Evolutionary conservation across 2,329 filamentous ascomycete species (phyloP), one percentile per base, ranked within the genome.

Genomic region (Aspergillus texensis): DNA sequence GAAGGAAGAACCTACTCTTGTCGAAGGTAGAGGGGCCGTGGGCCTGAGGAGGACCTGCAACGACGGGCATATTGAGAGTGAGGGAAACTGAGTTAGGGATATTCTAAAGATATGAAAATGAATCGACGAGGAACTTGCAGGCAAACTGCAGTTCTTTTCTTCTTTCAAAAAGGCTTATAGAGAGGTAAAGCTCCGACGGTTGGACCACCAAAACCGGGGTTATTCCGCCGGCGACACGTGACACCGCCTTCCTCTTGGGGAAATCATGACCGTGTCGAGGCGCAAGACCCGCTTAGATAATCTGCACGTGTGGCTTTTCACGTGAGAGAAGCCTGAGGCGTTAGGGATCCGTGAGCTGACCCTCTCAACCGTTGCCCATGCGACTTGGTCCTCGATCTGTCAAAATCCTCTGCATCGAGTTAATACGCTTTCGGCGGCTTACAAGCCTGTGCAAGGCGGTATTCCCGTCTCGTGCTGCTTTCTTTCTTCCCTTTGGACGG

Each of bases 11-110:
- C 84, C 65, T 83, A 91, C 89, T 84, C 79, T 92, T 92, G 77
- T 92, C 89, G 68, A 90, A 83, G 63, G 87, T 89, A 55, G 89
- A 90, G 63, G 88, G 89, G 67, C 87, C 89, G 68, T 80, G 80
- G 64, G 78, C 79, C 64, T 76, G 78, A 60, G 77, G 76, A 70
- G 85, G 83, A 67, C 83, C 83, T 72, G 85, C 85, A 72, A 88
- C 82, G 54, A 82, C 80, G 63, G 86, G 85, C 86, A 88, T 88
- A 61, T 63, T 80, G 71, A 61, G 57, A 55, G 11, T 2, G 30
- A 2, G 24, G 32, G 26, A 28, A 34, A n/a, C 14, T 9, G 21
- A 39, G 56, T 43, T 14, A 53, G 41, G 36, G 10, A 36, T 57
- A 58, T 26, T 36, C 54, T 24, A 26, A 32, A 10, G 32, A 6